These are phyloP conservation scores for Rhodotorula sp. DNA, from an alignment of 1,284 basidiomycete species.

Conservation along the genomic window DNA sequence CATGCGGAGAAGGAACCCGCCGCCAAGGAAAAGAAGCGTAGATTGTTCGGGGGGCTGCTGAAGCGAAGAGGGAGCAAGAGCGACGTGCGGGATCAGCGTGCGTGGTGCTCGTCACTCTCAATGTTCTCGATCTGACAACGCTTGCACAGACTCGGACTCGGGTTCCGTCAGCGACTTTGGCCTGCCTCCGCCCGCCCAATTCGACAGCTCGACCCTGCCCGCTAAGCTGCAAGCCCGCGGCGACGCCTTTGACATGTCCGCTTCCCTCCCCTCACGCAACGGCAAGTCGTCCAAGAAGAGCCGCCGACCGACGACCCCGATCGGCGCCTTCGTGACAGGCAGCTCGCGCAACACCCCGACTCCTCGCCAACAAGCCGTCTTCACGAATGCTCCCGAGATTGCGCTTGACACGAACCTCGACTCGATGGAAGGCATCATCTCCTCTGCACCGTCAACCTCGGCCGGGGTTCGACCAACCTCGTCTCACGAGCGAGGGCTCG, in stretches of 20 bases:
- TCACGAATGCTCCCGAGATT: constrained; percentile 43
- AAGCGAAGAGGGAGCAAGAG: constrained; percentile 25
- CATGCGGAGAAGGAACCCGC: constrained; percentile 5
- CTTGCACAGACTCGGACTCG: constrained; percentile 1
- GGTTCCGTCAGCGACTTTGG: constrained; percentile 2
- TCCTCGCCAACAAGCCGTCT: constrained; percentile 8
- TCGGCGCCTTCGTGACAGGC: background rate
- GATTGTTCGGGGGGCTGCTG: constrained; percentile 28
- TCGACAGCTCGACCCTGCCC: constrained; percentile 31
- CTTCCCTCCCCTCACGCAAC: background rate
- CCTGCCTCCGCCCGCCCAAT: constrained; percentile 7
- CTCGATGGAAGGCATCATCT: constrained; percentile 79
- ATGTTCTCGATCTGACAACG: background rate
- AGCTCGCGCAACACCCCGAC: background rate
- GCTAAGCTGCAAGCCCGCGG: constrained; percentile 42
- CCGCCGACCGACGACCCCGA: constrained; percentile 23
- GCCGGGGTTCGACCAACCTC: background rate
- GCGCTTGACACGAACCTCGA: constrained; percentile 74
- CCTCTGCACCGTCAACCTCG: constrained; percentile 44
- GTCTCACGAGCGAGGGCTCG: background rate
- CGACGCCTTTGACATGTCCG: constrained; percentile 26
- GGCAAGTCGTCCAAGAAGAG: constrained; percentile 14
- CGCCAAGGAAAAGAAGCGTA: constrained; percentile 32
- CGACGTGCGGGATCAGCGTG: constrained; percentile 16
- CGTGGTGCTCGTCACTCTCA: background rate